Base-by-base conservation (phyloP, 352 stramenopile species). In the Pythium brachiatum region DNA sequence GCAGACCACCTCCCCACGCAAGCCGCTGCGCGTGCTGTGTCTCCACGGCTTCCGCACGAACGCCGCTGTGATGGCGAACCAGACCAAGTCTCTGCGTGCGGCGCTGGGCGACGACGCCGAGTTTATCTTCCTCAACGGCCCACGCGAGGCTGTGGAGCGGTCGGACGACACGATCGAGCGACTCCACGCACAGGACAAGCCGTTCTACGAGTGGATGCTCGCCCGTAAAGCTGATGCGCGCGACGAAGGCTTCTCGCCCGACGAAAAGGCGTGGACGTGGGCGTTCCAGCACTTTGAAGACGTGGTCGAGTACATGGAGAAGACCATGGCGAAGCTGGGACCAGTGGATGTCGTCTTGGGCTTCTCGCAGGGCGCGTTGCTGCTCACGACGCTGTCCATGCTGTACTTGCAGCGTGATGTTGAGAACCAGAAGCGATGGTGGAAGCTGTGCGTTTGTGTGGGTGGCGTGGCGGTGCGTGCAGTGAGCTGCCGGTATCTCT, bases 31-130 rank as follows among this genome's bases (percentile, higher is more conserved):
- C 32, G 71, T 88, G 44, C 60, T 90, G 39, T 88, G 75, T 54
- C 76, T 90, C 61, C 81, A 90, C 43, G 79, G 81, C 25, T 86
- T 72, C 47, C 75, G 78, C 55, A 85, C 81, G 48, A 90, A 88
- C 27, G 53, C 43, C 20, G 62, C 58, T 26, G 73, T 88, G 20
- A 86, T 90, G 75, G 31, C 66, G 27, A 74, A 80, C 60, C 80
- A 90, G 60, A 80, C 71, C 26, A 70, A 69, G 3, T 68, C 67
- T 1, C 56, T 90, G 25, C 74, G 72, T 7, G 72, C 69, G 15
- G 77, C 71, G 4, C 60, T 90, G 23, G 73, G 66, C 8, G 64
- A 68, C 11, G 38, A 76, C 53, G 76, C 73, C 36, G 80, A 88
- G 51, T 88, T 90, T 51, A 70, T 85, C 26, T 85, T 81, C 39